phyloP scores from a whole-genome alignment of 1,139 yeast species.

The Nakaseomyces glabratus region DNA sequence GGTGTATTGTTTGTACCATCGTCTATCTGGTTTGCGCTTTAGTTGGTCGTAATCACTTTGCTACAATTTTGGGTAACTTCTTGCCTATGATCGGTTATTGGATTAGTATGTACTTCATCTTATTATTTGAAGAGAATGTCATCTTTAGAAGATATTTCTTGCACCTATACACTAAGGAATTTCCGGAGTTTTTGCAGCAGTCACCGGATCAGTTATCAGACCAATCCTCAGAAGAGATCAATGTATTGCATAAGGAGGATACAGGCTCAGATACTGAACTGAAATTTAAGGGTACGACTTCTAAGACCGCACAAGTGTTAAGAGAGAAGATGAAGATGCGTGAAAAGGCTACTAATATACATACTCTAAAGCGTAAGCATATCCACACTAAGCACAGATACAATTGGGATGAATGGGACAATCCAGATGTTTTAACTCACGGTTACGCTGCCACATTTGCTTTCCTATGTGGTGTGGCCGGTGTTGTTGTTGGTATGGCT shows the following conservation, averaged over 20 bases:
- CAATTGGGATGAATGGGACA: constrained; percentile 63
- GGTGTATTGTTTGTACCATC: constrained; percentile 59
- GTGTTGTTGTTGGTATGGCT: constrained; percentile 77
- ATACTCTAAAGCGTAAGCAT: constrained; percentile 17
- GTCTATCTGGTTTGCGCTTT: constrained; percentile 61
- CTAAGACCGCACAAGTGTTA: constrained; percentile 4
- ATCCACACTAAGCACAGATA: constrained; percentile 34
- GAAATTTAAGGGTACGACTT: constrained; percentile 2
- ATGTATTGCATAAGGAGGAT: constrained; percentile 6
- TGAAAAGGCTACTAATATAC: constrained; percentile 13
- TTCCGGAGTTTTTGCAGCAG: constrained; percentile 26
- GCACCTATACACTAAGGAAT: constrained; percentile 47
- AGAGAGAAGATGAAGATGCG: constrained; percentile 3
- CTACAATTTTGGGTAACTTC: constrained; percentile 74
- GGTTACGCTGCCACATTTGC: constrained; percentile 59
- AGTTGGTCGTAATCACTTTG: constrained; percentile 69
- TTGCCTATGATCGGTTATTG: constrained; percentile 93
- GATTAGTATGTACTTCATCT: constrained; percentile 72
- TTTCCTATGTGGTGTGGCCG: constrained; percentile 57
- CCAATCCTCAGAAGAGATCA: background rate
- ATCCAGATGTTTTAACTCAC: constrained; percentile 43
- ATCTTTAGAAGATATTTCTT: constrained; percentile 53
- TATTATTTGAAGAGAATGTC: constrained; percentile 64
- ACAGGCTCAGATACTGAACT: constrained; percentile 7
- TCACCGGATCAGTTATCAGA: constrained; percentile 1